Percentiles rank a stretch among this genome's conserved stretches.
Conservation (phyloP, 2,329 filamentous ascomycete species). For the Xylariaceae sp. region DNA sequence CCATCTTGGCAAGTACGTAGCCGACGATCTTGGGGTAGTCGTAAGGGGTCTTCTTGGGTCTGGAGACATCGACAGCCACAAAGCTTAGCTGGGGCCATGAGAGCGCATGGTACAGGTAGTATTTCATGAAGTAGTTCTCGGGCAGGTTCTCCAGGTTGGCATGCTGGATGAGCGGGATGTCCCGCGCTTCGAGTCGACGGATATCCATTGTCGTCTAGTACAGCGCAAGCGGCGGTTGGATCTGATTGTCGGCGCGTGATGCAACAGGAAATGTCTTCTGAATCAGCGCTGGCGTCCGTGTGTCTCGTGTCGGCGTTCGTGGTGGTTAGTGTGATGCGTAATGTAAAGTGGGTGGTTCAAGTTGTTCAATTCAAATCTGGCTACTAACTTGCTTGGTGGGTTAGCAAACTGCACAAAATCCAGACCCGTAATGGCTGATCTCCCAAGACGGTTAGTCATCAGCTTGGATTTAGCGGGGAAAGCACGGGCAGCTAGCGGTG, state of each 20-base stretch:
- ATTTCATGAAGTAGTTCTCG: conserved; percentile 99
- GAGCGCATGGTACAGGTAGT: conserved; percentile 98
- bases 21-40: conserved; percentile 97
- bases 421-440: too few species aligned
- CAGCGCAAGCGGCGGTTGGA: neutral
- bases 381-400: neutral
- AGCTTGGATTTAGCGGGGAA: neutral
- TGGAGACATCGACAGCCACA: conserved; percentile 87
- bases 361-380: neutral
- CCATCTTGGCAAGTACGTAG: conserved; percentile 99
- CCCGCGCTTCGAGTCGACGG: conserved; percentile 73
- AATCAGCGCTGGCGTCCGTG: neutral
- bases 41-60: conserved; percentile 70
- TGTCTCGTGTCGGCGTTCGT: neutral
- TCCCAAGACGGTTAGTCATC: too few species aligned
- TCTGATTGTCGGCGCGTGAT: neutral
- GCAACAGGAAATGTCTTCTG: neutral
- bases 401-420: too few species aligned
- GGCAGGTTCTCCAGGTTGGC: conserved; percentile 98
- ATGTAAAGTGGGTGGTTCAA: neutral
- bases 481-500: neutral
- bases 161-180: conserved; percentile 90
- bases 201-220: conserved; percentile 65
- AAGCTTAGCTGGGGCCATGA: conserved; percentile 97
- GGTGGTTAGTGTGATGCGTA: neutral